Conservation (phyloP, 495 filamentous ascomycete genomes). For the Opeltia flavorubescens region DNA sequence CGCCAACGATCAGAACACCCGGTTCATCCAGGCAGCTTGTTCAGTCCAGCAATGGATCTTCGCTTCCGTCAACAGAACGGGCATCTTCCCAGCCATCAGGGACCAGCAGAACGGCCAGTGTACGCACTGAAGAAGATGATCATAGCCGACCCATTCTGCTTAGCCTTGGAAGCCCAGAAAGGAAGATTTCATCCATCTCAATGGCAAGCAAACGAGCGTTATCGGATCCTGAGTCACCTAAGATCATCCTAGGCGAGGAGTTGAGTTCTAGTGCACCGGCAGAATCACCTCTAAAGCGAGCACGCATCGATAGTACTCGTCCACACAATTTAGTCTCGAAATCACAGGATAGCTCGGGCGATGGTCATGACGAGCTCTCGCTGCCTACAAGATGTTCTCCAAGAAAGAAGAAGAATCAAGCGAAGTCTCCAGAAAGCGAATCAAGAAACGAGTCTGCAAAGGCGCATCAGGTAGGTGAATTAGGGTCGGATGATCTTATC, state of each 20-base stretch:
- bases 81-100: neutral
- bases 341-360: neutral
- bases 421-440: neutral
- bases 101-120: neutral
- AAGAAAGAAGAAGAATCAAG: neutral
- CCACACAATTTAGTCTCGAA: neutral
- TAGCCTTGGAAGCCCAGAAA: neutral
- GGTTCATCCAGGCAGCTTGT: neutral
- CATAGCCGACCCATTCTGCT: neutral
- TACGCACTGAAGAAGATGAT: neutral
- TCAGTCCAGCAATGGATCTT: neutral
- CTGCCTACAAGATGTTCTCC: neutral
- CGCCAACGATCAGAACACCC: neutral
- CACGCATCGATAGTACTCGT: neutral
- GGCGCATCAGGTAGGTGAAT: slow-evolving; percentile 4
- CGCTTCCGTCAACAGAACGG: neutral
- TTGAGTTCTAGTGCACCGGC: neutral
- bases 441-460: neutral
- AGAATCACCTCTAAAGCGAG: neutral
- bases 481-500: slow-evolving; percentile 10
- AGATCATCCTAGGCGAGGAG: neutral
- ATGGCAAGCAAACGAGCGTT: neutral
- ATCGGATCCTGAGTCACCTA: neutral
- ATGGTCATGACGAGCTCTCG: slow-evolving; percentile 5
- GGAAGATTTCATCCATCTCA: neutral